These are phyloP conservation scores for Coemansia sp. DNA, from an alignment of 192 early-diverging fungal genomes.

Conservation along the genomic window DNA sequence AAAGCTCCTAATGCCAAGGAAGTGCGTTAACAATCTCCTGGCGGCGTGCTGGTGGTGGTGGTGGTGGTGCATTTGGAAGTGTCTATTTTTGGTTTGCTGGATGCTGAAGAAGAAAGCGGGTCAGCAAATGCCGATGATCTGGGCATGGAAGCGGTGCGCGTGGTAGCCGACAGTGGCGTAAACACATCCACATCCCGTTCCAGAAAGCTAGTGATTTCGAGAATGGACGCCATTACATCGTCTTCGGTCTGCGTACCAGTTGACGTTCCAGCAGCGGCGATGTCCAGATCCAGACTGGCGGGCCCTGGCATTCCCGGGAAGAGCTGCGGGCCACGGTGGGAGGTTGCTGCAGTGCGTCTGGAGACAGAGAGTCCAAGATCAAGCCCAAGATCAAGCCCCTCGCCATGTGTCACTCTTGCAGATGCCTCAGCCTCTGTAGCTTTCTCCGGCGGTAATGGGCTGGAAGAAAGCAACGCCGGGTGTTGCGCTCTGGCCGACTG, in stretches of 20 bases:
- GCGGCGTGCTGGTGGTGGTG: background rate
- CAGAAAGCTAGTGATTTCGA: slow-evolving; percentile 44
- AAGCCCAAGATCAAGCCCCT: slow-evolving; percentile 31
- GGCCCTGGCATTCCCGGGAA: background rate
- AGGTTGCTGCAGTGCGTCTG: slow-evolving; percentile 1
- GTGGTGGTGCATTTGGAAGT: background rate
- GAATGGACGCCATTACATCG: slow-evolving; percentile 16
- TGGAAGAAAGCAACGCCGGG: background rate
- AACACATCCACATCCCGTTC: slow-evolving; percentile 49
- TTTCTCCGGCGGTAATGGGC: background rate
- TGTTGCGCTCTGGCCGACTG: background rate
- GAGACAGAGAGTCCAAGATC: slow-evolving; percentile 44
- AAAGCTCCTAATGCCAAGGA: slow-evolving; percentile 36
- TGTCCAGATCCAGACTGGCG: background rate
- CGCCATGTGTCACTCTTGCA: too few species aligned
- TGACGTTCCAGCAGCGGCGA: background rate
- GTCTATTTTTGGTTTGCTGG: background rate
- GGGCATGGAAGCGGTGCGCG: slow-evolving; percentile 6
- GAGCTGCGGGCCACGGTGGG: background rate
- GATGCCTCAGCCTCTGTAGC: background rate
- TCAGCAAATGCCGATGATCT: slow-evolving; percentile 12
- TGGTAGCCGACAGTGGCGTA: slow-evolving; percentile 16
- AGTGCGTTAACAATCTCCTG: too few species aligned
- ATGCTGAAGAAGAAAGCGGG: background rate
- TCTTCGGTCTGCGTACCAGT: background rate